phyloP scores from a whole-genome alignment of 2,329 filamentous ascomycete species.

The Huntiella omanensis region DNA sequence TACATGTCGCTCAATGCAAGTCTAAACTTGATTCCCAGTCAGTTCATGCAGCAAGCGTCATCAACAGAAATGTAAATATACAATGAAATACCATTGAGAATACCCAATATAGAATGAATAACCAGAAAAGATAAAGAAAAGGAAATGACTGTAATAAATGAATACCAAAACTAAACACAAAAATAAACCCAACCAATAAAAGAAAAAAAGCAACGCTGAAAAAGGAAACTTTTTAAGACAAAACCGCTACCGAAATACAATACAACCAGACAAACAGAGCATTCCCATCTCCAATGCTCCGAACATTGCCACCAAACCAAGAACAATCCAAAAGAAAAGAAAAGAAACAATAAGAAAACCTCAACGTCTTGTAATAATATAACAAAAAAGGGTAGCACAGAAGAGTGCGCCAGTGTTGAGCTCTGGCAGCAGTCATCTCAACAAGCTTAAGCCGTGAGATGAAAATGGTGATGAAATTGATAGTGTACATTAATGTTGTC shows the following conservation, averaged over 20 bases:
- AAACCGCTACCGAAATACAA: constrained; percentile 5
- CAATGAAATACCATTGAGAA: constrained; percentile 2
- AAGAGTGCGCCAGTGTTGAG: neutral
- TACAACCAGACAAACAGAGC: neutral
- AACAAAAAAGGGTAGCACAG: constrained; percentile 1
- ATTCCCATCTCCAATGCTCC: neutral
- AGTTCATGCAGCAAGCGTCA: no score
- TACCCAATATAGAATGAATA: constrained; percentile 1
- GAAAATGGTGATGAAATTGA: neutral
- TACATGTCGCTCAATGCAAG: no score
- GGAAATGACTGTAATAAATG: neutral
- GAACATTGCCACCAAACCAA: neutral
- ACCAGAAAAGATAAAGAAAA: constrained; percentile 1
- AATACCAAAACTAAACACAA: constrained; percentile 2
- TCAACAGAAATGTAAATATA: no score
- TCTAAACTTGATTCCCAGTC: no score
- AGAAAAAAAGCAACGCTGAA: constrained; percentile 7
- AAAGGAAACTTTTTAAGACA: constrained; percentile 11
- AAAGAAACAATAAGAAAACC: constrained; percentile 3
- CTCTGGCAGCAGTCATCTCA: neutral
- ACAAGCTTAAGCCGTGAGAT: neutral
- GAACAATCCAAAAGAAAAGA: constrained; percentile 3
- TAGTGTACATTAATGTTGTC: no score
- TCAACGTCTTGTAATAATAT: constrained; percentile 2
- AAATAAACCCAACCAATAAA: constrained; percentile 5